Base-by-base conservation (phyloP, 129 eudicot species). In the Kitagawia praeruptora region DNA sequence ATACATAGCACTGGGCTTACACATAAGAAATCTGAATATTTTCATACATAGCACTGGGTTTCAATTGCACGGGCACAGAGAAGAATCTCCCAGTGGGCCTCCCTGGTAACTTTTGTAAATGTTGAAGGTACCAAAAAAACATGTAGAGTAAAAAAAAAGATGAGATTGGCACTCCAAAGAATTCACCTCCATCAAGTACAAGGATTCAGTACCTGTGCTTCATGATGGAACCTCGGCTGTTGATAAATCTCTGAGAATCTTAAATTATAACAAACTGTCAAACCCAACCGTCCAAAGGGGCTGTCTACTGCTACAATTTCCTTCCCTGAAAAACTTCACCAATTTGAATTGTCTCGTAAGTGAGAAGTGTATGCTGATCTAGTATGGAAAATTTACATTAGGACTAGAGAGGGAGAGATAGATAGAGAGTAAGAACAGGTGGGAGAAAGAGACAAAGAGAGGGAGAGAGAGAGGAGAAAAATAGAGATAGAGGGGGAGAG, bases 51-150 rank as follows among this genome's bases (percentile, higher is more conserved):
- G 82, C 98, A 94, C 75, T 94, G 98, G 41, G 96, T 91, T 85
- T 94, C 98, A 79, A 94, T 88, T 64, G 98, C 98, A 80, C 98
- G 92, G 45, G 98, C 97, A 75, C 98, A 96, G 53, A 94, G 93
- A 87, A 94, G 94, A 83, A 94, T 82, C 85, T 94, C 97, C 98
- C 98, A 94, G 79, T 94, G 98, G 46, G 98, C 98, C 86, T 92
- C 87, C 71, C 98, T 97, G 2, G 98, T 94, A 84, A 90, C 89
- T 81, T 87, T 90, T 28, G 98, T 94, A 83, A 94, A 94, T 70
- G 98, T 97, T 34, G 98, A 80, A 80, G 97, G 97, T 58, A 94
- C 90, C 85, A 94, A 84, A 85, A 94, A 49, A 78, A 94, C 97
- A 96, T 93, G 82, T 73, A 80, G 56, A 78, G 31, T 48, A 76